Evolutionary conservation across 805 yeast species (phyloP), one percentile per base, ranked within the genome.

Genomic region (Wickerhamomyces queroliae): DNA sequence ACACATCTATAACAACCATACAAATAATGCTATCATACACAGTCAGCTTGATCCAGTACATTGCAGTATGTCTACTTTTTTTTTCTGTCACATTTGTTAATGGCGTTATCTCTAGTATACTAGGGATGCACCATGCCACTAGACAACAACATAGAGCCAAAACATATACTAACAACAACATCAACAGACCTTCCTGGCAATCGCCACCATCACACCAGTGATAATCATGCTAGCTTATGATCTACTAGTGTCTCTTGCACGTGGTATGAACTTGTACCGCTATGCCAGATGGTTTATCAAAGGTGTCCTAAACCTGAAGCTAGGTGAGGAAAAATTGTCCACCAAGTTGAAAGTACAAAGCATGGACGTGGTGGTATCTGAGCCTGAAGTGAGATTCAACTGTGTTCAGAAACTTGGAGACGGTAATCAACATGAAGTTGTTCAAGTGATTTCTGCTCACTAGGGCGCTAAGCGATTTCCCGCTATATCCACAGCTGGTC

Each of bases 161-260:
- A 28, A 13, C 19, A 29, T 6, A 13, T 28, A 17, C 22, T 42
- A 20, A 41, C 44, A 17, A 45, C 41, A 25, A 40, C 45, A 36
- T n/a, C 15, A n/a, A n/a, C 15, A n/a, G 34, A 11, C 21, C 37
- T 2, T 33, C 5, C 5, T 36, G 6, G 42, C 44, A 2, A 30
- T 37, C 4, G 10, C 36, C 1, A 31, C 43, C 9, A 25, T 47
- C 13, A 28, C 47, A 1, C 46, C 48, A 5, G 49, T 53, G 3
- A 29, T 43, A 1, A 29, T 43, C 5, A 24, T 53, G 3, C 25
- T 53, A 10, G 26, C 34, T 3, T 50, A 41, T 26, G 58, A 53
- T 42, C n/a, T 50, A 2, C 19, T 38, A 13, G 35, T 49, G 7
- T 52, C 52, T 33, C 22, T 39, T 4, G 9, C 37, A n/a, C 46